phyloP scores from a whole-genome alignment of 2,329 filamentous ascomycete genomes.

The Aspergillus sclerotialis region DNA sequence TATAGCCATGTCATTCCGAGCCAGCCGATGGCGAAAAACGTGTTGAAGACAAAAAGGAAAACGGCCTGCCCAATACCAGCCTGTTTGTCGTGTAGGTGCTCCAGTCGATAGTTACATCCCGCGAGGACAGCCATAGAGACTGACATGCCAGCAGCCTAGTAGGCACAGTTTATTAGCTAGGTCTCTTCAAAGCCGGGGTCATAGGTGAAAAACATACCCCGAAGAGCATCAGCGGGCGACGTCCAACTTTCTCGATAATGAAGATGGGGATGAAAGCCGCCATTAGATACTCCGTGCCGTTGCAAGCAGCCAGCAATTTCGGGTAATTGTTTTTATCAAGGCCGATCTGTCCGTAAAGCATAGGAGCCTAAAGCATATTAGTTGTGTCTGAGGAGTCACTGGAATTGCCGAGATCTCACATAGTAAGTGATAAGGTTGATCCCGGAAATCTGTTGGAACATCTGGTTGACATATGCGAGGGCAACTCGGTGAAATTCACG shows the following conservation, averaged over 20 bases:
- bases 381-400: not conserved
- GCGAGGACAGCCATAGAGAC: constrained; percentile 57
- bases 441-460: constrained; percentile 46
- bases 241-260: constrained; percentile 44
- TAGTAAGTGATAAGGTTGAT: constrained; percentile 43
- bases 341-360: constrained; percentile 32
- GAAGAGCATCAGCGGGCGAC: constrained; percentile 67
- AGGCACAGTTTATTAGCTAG: not conserved
- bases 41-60: constrained; percentile 59
- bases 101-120: constrained; percentile 21
- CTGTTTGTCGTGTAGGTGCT: constrained; percentile 20
- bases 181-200: constrained; percentile 13
- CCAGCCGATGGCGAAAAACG: constrained; percentile 61
- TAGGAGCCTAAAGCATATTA: constrained; percentile 10
- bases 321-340: constrained; percentile 31
- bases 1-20: constrained; percentile 54
- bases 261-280: constrained; percentile 46
- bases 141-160: constrained; percentile 51
- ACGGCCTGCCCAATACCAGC: constrained; percentile 22
- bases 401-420: constrained; percentile 5
- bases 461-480: constrained; percentile 51
- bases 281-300: constrained; percentile 49
- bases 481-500: constrained; percentile 50
- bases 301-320: constrained; percentile 45
- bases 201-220: constrained; percentile 29